These are phyloP conservation scores for Exutisphaerella laricina DNA, from an alignment of 2,329 filamentous ascomycete genomes.

Conservation along the genomic window DNA sequence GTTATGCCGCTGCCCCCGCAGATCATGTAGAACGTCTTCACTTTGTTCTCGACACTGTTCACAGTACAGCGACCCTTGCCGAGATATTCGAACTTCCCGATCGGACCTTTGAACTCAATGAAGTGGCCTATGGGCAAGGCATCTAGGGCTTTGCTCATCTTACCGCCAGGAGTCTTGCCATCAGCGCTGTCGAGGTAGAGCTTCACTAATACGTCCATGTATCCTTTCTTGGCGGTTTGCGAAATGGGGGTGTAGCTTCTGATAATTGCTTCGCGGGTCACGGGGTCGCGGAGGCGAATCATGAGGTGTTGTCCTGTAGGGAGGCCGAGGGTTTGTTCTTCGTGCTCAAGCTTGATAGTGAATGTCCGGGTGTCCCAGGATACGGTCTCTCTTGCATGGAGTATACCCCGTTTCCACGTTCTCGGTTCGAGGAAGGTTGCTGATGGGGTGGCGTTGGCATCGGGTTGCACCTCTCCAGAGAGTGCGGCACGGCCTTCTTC, in stretches of 20 bases:
- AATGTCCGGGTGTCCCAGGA: conserved; percentile 79
- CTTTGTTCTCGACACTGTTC: conserved; percentile 48
- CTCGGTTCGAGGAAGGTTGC: conserved; percentile 65
- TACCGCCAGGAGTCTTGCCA: conserved; percentile 59
- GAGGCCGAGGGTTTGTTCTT: conserved; percentile 64
- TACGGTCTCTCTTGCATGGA: conserved; percentile 62
- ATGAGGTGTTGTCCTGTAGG: conserved; percentile 84
- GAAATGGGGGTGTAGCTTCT: conserved; percentile 84
- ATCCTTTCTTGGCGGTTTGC: conserved; percentile 54
- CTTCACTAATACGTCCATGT: conserved; percentile 73
- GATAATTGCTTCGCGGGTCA: conserved; percentile 66
- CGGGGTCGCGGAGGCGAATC: conserved; percentile 70
- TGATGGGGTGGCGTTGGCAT: conserved; percentile 43
- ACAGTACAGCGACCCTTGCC: conserved; percentile 61
- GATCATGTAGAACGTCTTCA: conserved; percentile 75
- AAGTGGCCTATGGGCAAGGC: conserved; percentile 63
- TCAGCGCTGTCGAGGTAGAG: conserved; percentile 62
- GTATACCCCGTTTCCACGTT: conserved; percentile 65
- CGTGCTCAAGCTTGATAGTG: conserved; percentile 69
- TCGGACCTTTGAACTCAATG: conserved; percentile 82
- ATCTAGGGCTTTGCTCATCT: conserved; percentile 77
- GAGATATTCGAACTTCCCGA: conserved; percentile 77
- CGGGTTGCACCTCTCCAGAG: conserved; percentile 38
- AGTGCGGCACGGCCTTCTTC: conserved; percentile 53
- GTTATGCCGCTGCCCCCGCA: conserved; percentile 87